Conservation (phyloP, 805 yeast genomes). For the Nakazawaea ishiwadae region DNA sequence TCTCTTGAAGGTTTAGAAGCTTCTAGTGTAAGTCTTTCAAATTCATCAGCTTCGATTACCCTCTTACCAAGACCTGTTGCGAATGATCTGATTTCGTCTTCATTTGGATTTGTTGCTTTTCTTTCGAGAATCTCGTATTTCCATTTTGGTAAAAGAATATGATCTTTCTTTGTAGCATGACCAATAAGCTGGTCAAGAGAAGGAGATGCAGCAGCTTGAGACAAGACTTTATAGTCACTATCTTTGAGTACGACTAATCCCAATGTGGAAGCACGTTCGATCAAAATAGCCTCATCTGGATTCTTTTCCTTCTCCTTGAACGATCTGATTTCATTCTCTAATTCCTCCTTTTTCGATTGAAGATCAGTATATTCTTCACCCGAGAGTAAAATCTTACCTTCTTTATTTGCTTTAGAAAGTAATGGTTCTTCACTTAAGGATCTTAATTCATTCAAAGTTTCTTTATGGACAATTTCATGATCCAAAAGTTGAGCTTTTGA, state of each 20-base stretch:
- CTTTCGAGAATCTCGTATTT: slow-evolving; percentile 12
- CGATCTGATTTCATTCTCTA: neutral
- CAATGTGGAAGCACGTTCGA: slow-evolving; percentile 1
- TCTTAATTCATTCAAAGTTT: slow-evolving; percentile 18
- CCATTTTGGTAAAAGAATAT: slow-evolving; percentile 15
- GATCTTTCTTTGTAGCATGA: slow-evolving; percentile 18
- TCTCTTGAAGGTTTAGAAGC: slow-evolving; percentile 20
- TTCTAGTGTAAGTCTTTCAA: neutral
- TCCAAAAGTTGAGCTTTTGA: slow-evolving; percentile 11
- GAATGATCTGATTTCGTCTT: slow-evolving; percentile 17
- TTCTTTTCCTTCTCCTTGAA: slow-evolving; percentile 5
- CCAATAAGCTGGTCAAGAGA: slow-evolving; percentile 19
- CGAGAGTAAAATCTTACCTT: slow-evolving; percentile 3
- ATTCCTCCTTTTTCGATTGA: neutral
- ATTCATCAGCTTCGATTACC: slow-evolving; percentile 2
- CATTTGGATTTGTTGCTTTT: slow-evolving; percentile 5
- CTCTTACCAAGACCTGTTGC: slow-evolving; percentile 11
- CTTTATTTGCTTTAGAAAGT: slow-evolving; percentile 6
- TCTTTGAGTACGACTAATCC: slow-evolving; percentile 10
- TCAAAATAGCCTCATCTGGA: neutral
- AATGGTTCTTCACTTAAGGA: slow-evolving; percentile 14
- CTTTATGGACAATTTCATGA: slow-evolving; percentile 5
- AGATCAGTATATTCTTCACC: neutral
- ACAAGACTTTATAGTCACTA: slow-evolving; percentile 3
- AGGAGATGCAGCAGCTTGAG: slow-evolving; percentile 18